phyloP scores from a whole-genome alignment of 169 alveolate genomes.

The Plasmodium coatneyi region DNA sequence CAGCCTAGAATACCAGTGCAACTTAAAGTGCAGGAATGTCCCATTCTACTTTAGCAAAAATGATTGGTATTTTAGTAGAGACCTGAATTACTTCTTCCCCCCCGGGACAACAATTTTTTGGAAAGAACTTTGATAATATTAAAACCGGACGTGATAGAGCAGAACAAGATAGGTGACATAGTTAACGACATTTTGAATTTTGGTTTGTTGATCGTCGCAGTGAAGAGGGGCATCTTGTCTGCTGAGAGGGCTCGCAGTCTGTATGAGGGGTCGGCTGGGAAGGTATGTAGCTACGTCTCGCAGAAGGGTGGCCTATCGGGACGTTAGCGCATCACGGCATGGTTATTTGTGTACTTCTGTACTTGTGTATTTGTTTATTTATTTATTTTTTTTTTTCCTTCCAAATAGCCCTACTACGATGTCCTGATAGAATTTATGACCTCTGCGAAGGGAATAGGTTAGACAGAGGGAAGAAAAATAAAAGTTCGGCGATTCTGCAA shows the following conservation, averaged over 20 bases:
- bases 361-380: not conserved
- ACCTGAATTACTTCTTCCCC: constrained; percentile 44
- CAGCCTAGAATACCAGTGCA: constrained; percentile 65
- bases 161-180: constrained; percentile 27
- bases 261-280: constrained; percentile 17
- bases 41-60: constrained; percentile 73
- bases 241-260: constrained; percentile 21
- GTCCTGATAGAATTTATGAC: constrained; percentile 52
- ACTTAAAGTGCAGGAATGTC: constrained; percentile 41
- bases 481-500: not conserved
- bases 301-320: not conserved
- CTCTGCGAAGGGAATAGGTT: constrained; percentile 70
- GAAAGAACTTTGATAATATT: constrained; percentile 59
- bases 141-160: constrained; percentile 68
- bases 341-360: not conserved
- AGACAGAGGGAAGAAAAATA: not conserved
- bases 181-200: constrained; percentile 59
- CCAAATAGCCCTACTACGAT: constrained; percentile 49
- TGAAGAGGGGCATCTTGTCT: constrained; percentile 58
- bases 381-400: not conserved
- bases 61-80: constrained; percentile 69
- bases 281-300: constrained; percentile 28
- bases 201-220: constrained; percentile 50
- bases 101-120: constrained; percentile 12
- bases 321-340: not conserved